Percentiles rank a stretch among this genome's conserved stretches.
These are phyloP conservation scores for Anaeromyces robustus DNA, from an alignment of 192 early-diverging fungal genomes.

Conservation along the genomic window DNA sequence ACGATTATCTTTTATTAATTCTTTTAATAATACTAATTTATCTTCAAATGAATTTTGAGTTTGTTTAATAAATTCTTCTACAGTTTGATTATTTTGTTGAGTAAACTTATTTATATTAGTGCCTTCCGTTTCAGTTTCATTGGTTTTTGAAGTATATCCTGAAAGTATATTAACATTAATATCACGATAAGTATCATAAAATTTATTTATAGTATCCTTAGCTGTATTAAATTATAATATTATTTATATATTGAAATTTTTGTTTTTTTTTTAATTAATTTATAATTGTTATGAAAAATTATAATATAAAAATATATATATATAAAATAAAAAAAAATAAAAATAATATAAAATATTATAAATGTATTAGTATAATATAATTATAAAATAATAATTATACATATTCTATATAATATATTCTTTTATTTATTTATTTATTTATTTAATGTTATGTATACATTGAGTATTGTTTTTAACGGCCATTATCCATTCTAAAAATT, in stretches of 20 bases:
- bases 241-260: too few relatives aligned
- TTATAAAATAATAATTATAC: too few relatives aligned
- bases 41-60: background rate
- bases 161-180: background rate
- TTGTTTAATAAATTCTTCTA: background rate
- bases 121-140: background rate
- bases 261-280: too few relatives aligned
- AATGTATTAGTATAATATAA: too few relatives aligned
- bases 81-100: background rate
- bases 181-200: background rate
- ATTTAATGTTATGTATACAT: too few relatives aligned
- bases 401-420: too few relatives aligned
- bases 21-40: background rate
- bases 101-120: background rate
- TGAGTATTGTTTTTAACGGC: background rate
- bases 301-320: too few relatives aligned
- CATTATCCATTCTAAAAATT: slow-evolving; percentile 20
- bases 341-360: too few relatives aligned
- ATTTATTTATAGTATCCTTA: background rate
- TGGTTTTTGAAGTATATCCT: background rate
- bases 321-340: too few relatives aligned
- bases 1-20: background rate
- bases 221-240: too few relatives aligned
- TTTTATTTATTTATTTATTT: background rate
- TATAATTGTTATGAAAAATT: too few relatives aligned